phyloP scores from a whole-genome alignment of 345 rosid species.

The Mercurialis annua region DNA sequence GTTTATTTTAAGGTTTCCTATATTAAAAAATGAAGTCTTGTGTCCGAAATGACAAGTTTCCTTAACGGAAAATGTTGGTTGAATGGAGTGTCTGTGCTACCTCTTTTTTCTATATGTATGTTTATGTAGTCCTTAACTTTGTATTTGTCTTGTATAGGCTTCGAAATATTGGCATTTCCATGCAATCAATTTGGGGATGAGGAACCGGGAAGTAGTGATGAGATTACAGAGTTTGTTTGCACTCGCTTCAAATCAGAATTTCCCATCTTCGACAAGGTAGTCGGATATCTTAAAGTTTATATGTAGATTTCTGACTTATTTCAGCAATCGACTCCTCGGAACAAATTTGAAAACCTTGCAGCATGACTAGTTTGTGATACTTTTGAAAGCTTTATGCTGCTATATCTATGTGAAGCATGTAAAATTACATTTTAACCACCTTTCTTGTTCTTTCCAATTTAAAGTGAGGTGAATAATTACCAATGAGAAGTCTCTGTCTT shows the following conservation, averaged over 20 bases:
- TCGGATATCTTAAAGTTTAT: neutral
- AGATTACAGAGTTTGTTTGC: slow-evolving; percentile 29
- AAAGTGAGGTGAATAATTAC: too few species aligned
- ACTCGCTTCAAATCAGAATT: slow-evolving; percentile 31
- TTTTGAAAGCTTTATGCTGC: neutral
- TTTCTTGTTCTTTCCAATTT: too few species aligned
- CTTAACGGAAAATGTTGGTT: too few species aligned
- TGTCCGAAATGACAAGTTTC: too few species aligned
- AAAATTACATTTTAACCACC: neutral
- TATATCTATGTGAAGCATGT: neutral
- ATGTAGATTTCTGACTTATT: neutral
- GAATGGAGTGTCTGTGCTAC: neutral
- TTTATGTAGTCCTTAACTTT: neutral
- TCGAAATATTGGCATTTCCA: slow-evolving; percentile 31
- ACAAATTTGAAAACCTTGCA: neutral
- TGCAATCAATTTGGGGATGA: slow-evolving; percentile 37
- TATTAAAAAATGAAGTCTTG: too few species aligned
- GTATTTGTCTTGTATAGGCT: slow-evolving; percentile 15
- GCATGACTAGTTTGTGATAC: neutral
- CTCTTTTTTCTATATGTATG: neutral
- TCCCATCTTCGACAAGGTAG: slow-evolving; percentile 31
- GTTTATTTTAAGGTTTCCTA: too few species aligned
- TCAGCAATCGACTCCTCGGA: neutral
- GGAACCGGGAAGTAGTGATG: slow-evolving; percentile 32
- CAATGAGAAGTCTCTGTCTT: too few species aligned